A percentile compares a stretch with the other conserved stretches of the same genome.
These are phyloP conservation scores for Kurtzmaniella quercitrusa DNA, from an alignment of 1,139 yeast genomes.

Conservation along the genomic window DNA sequence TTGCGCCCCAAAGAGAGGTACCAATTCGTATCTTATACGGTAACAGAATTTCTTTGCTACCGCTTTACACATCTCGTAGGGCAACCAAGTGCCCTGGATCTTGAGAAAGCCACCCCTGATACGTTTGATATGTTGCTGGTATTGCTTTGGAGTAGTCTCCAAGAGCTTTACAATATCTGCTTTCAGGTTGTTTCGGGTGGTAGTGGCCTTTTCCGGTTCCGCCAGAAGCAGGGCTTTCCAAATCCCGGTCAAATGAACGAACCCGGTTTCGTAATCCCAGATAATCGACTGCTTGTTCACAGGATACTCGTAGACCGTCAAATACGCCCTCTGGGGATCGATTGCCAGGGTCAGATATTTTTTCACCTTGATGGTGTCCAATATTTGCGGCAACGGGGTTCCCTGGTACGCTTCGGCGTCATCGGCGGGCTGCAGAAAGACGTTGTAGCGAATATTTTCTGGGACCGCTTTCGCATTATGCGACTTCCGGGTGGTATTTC, in stretches of 20 bases:
- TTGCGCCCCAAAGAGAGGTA: slow-evolving; percentile 74
- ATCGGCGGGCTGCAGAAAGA: slow-evolving; percentile 14
- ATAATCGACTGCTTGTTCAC: slow-evolving; percentile 67
- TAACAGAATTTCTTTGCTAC: slow-evolving; percentile 76
- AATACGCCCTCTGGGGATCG: slow-evolving; percentile 50
- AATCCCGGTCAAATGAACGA: slow-evolving; percentile 84
- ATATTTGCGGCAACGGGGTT: slow-evolving; percentile 9
- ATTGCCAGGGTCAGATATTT: slow-evolving; percentile 74
- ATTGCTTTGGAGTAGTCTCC: slow-evolving; percentile 67
- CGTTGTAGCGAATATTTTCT: slow-evolving; percentile 14
- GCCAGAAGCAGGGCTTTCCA: slow-evolving; percentile 68
- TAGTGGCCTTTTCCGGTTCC: slow-evolving; percentile 2
- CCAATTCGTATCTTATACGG: slow-evolving; percentile 67
- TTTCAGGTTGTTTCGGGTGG: slow-evolving; percentile 30
- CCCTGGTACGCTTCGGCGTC: slow-evolving; percentile 6
- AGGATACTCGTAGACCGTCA: slow-evolving; percentile 71
- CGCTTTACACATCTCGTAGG: slow-evolving; percentile 61
- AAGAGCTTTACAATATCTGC: slow-evolving; percentile 74
- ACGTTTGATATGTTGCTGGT: slow-evolving; percentile 61
- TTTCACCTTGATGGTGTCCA: slow-evolving; percentile 46
- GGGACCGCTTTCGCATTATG: slow-evolving; percentile 6
- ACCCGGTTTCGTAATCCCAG: slow-evolving; percentile 88
- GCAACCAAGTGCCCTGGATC: slow-evolving; percentile 95
- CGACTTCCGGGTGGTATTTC: slow-evolving; percentile 2
- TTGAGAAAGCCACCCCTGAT: slow-evolving; percentile 89